phyloP scores from a whole-genome alignment of 2,329 filamentous ascomycete genomes.

The Penicillium decumbens region DNA sequence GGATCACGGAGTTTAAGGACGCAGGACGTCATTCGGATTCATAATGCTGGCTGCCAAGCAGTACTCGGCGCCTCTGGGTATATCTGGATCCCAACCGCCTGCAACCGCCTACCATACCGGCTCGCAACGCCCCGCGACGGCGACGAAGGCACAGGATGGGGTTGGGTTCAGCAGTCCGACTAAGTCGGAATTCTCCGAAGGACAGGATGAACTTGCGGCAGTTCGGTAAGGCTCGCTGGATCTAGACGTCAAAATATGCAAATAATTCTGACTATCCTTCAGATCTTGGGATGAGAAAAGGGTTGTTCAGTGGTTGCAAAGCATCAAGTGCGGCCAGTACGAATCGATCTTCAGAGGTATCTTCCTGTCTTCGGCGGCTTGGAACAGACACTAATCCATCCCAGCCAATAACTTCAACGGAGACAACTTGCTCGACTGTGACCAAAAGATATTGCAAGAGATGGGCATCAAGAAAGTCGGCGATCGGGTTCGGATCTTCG shows the following conservation, averaged over 20 bases:
- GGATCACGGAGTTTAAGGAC: neutral
- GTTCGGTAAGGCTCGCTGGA: conserved; percentile 54
- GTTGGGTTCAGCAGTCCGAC: conserved; percentile 70
- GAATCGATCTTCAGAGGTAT: conserved; percentile 75
- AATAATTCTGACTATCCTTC: conserved; percentile 20
- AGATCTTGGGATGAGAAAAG: conserved; percentile 81
- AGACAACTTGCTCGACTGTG: conserved; percentile 93
- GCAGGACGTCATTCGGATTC: neutral
- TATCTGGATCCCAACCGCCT: conserved; percentile 33
- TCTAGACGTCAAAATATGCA: neutral
- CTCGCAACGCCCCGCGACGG: conserved; percentile 27
- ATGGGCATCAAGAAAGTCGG: conserved; percentile 98
- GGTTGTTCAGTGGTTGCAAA: conserved; percentile 85
- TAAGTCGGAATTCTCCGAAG: conserved; percentile 86
- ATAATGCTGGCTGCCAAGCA: conserved; percentile 43
- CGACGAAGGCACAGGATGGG: conserved; percentile 32
- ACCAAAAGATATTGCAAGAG: conserved; percentile 92
- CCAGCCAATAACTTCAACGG: conserved; percentile 90
- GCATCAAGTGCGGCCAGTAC: conserved; percentile 90
- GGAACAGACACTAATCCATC: conserved; percentile 18
- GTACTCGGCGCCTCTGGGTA: conserved; percentile 33
- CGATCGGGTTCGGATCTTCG: conserved; percentile 85
- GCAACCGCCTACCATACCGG: conserved; percentile 31
- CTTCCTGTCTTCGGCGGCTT: neutral
- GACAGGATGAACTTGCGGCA: conserved; percentile 65